These are phyloP conservation scores for Knoxia roxburghii DNA, from an alignment of 257 asterid genomes.

Conservation along the genomic window DNA sequence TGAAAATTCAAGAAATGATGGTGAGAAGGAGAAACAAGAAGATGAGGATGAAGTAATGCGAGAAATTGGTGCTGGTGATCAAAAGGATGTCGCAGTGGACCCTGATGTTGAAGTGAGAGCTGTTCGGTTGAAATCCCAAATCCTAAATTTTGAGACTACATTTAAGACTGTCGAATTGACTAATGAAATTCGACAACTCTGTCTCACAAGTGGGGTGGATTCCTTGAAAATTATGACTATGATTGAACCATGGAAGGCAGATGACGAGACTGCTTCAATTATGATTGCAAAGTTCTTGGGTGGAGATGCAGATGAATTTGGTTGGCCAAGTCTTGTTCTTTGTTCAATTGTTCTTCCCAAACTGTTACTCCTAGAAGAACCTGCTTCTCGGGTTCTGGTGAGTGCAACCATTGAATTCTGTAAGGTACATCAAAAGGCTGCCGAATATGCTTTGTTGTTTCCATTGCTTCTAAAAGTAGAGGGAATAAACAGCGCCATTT, in stretches of 20 bases:
- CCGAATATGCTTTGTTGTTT: constrained; percentile 57
- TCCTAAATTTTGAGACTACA: constrained; percentile 33
- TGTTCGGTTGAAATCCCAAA: constrained; percentile 25
- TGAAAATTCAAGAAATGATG: constrained; percentile 21
- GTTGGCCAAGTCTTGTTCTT: constrained; percentile 57
- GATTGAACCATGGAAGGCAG: constrained; percentile 66
- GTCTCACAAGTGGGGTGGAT: constrained; percentile 22
- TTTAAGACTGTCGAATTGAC: constrained; percentile 40
- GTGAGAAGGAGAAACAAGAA: constrained; percentile 26
- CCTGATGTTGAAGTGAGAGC: constrained; percentile 36
- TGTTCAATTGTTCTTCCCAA: constrained; percentile 69
- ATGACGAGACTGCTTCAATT: constrained; percentile 60
- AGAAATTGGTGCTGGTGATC: constrained; percentile 25
- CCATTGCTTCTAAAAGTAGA: constrained; percentile 46
- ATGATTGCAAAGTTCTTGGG: constrained; percentile 39
- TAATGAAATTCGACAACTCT: constrained; percentile 41
- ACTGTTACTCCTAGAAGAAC: constrained; percentile 42
- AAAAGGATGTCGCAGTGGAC: constrained; percentile 25
- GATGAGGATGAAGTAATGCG: constrained; percentile 34
- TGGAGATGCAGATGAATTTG: constrained; percentile 35
- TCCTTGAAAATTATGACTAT: constrained; percentile 37
- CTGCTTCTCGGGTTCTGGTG: constrained; percentile 50
- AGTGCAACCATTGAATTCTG: constrained; percentile 46
- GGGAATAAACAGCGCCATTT: constrained; percentile 51
- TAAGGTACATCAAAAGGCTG: constrained; percentile 57